These are phyloP conservation scores for Colletotrichum higginsianum DNA, from an alignment of 2,329 filamentous ascomycete species.

Conservation along the genomic window DNA sequence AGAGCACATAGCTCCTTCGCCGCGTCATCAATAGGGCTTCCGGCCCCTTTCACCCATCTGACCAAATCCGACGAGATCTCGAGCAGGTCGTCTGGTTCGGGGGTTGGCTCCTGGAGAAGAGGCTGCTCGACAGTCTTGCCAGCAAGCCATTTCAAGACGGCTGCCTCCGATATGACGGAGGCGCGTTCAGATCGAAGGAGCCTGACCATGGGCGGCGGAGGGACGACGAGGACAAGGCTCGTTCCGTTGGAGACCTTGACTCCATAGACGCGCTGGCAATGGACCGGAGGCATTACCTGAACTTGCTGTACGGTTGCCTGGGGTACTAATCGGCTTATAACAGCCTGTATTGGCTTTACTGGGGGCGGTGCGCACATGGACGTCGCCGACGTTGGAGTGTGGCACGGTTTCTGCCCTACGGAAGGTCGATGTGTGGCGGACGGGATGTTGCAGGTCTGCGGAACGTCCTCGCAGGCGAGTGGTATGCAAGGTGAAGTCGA, in stretches of 20 bases:
- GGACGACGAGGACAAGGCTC: conserved; percentile 58
- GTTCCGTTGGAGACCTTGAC: conserved; percentile 59
- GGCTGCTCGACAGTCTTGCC: conserved; percentile 34
- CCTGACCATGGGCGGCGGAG: conserved; percentile 59
- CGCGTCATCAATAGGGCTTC: background rate
- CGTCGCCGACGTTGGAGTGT: conserved; percentile 20
- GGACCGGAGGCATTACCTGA: conserved; percentile 53
- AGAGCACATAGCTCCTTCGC: conserved; percentile 5
- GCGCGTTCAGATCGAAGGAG: conserved; percentile 64
- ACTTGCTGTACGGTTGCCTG: conserved; percentile 52
- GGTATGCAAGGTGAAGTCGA: conserved; percentile 24
- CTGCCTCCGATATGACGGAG: conserved; percentile 61
- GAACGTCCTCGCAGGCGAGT: conserved; percentile 34
- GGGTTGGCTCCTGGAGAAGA: conserved; percentile 23
- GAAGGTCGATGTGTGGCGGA: conserved; percentile 29
- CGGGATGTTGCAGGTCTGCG: conserved; percentile 41
- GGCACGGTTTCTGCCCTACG: conserved; percentile 32
- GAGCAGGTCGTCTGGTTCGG: conserved; percentile 24
- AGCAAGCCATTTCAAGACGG: conserved; percentile 62
- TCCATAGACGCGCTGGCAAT: conserved; percentile 60
- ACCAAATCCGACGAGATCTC: background rate
- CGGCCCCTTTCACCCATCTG: background rate
- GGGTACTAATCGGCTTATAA: conserved; percentile 53
- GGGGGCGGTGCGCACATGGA: conserved; percentile 51
- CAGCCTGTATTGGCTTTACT: conserved; percentile 52